A percentile compares a stretch with the other conserved stretches of the same genome.
Conservation (phyloP, 169 alveolate species). For the Cryptosporidium viatorum region DNA sequence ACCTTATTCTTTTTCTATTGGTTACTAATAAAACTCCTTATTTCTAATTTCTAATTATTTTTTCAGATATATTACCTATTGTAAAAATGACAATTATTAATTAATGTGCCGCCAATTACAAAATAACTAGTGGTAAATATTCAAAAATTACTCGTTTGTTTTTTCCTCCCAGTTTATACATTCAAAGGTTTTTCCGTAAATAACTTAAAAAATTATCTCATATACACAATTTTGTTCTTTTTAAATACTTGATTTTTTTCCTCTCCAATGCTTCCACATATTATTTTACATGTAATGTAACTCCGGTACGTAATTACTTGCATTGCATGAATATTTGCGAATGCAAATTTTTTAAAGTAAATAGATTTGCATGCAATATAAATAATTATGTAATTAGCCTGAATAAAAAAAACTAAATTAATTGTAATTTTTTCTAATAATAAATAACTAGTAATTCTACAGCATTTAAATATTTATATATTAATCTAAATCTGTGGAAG, state of each 20-base stretch:
- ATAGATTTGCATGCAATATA: neutral
- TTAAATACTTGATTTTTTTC: neutral
- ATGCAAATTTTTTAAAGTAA: neutral
- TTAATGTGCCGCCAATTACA: neutral
- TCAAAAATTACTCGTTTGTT: neutral
- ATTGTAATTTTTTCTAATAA: no score
- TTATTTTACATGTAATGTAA: neutral
- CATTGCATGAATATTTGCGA: neutral
- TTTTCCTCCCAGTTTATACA: no score
- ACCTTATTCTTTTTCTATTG: neutral
- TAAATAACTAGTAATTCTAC: neutral
- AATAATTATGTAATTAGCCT: no score
- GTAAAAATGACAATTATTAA: neutral
- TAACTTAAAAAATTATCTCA: neutral
- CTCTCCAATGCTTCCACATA: neutral
- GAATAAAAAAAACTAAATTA: no score
- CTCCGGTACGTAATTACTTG: neutral
- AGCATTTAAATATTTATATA: no score
- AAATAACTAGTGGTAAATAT: neutral
- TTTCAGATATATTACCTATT: neutral
- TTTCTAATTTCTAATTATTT: neutral
- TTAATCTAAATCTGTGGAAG: neutral
- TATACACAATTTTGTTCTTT: neutral
- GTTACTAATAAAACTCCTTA: neutral
- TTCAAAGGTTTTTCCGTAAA: neutral